phyloP scores from a whole-genome alignment of 345 rosid species.

The Nephelium lappaceum region DNA sequence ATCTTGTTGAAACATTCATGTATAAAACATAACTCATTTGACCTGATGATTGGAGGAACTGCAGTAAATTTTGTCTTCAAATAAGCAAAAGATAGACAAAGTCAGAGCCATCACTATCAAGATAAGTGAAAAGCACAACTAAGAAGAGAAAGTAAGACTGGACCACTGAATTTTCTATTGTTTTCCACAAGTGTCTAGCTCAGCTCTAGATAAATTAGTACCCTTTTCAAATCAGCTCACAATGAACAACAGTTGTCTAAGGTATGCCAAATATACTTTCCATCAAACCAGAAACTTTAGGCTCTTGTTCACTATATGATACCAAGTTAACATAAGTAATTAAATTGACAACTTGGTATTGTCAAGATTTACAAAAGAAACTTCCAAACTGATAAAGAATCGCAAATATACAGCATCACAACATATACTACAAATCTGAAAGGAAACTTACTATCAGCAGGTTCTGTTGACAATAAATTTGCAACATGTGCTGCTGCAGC shows the following conservation, averaged over 20 bases:
- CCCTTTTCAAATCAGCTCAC: background rate
- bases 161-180: background rate
- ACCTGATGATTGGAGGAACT: background rate
- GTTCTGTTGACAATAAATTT: conserved; percentile 87
- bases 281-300: background rate
- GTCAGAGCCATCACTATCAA: background rate
- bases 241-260: background rate
- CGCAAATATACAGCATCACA: background rate
- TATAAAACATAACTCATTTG: background rate
- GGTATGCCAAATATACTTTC: background rate
- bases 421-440: conserved; percentile 10
- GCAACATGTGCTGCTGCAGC: conserved; percentile 94
- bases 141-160: background rate
- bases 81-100: background rate
- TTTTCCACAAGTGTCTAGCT: conserved; percentile 7
- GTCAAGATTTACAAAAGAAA: background rate
- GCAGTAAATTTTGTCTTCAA: background rate
- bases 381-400: background rate
- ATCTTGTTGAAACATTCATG: background rate
- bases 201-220: background rate
- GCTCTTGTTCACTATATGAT: conserved; percentile 1
- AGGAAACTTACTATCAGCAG: conserved; percentile 81
- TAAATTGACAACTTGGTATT: background rate
- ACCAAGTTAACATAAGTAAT: background rate
- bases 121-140: background rate